Evolutionary conservation across 352 stramenopile genomes (phyloP).

Genomic region (Globisporangium cylindrosporum): DNA sequence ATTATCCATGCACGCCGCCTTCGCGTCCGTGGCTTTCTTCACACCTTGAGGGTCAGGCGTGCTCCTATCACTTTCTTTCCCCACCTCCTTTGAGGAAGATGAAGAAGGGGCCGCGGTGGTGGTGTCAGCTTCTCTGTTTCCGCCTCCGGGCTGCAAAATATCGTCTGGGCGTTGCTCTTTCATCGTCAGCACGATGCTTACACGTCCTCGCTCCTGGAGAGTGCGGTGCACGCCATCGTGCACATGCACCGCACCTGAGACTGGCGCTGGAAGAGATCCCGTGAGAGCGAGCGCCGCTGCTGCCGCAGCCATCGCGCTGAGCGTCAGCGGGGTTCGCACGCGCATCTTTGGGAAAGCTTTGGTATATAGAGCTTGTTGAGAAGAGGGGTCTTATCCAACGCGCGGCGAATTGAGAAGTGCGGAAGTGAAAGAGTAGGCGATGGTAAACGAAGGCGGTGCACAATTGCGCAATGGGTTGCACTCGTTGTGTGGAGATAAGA

Average conservation of each 20-base stretch:
- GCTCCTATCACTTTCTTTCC: constrained; percentile 13
- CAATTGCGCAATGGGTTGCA: neutral
- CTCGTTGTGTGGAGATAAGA: neutral
- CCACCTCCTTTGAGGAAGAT: neutral
- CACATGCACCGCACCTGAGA: constrained; percentile 10
- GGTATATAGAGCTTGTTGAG: neutral
- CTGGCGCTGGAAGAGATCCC: neutral
- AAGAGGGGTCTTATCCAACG: neutral
- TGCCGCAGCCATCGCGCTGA: constrained; percentile 1
- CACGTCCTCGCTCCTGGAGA: constrained; percentile 16
- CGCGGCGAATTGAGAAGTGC: neutral
- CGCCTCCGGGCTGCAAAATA: constrained; percentile 12
- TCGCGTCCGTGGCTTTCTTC: constrained; percentile 4
- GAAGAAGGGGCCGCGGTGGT: neutral
- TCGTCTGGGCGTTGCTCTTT: constrained; percentile 22
- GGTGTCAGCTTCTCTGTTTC: constrained; percentile 4
- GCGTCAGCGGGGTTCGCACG: constrained; percentile 2
- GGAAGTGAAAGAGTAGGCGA: neutral
- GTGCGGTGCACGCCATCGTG: constrained; percentile 19
- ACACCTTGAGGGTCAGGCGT: neutral
- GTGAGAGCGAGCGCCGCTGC: neutral
- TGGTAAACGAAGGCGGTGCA: neutral
- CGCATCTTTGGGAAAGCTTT: constrained; percentile 4
- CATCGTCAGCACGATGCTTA: constrained; percentile 38
- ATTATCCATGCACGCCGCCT: constrained; percentile 10